Base-by-base conservation (phyloP, 805 yeast species). In the Lachancea meyersii region DNA sequence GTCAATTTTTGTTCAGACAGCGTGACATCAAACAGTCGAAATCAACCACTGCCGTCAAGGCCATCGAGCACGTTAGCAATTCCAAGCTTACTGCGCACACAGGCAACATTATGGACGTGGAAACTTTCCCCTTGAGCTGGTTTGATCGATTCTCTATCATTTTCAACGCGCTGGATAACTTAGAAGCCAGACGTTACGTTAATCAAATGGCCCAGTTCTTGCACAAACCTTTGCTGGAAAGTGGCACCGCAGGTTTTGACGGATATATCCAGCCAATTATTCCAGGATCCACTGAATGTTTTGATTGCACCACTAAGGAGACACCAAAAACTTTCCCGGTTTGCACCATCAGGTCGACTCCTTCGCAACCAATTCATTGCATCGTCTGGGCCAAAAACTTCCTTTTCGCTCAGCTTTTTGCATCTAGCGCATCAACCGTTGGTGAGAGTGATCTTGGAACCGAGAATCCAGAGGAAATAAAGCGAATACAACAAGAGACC, bases 331-430 rank as follows among this genome's bases (percentile, higher is more conserved):
- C 93, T 0, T 93, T 79, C 61, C 97, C 99, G 0, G 96, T 93
- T 1, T 93, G 99, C 61, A 93, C 98, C 0, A 93, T 93, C 45
- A 72, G 99, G 49, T 86, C 96, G 5, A 93, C 98, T 0, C 99
- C 99, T 0, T 86, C 96, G 0, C 88, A 85, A 57, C 97, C 97
- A 0, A 82, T 93, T 5, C 99, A 93, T 58, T 88, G 96, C 61
- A 82, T 93, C 20, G 95, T 94, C 1, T 93, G 99, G 99, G 95
- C 97, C 7, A 93, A 93, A 59, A 86, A 84, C 53, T 94, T 86
- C 57, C 65, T 93, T 40, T 88, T 93, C 58, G 72, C 77, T 19
- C 94, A 87, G 56, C 68, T 93, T 28, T 91, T 88, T 59, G 80
- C 79, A 17, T 79, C 77, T 37, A 71, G 68, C 38, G 64, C 64